A percentile compares a stretch with the other conserved stretches of the same genome.
These are phyloP conservation scores for Sonneratia caseolaris DNA, from an alignment of 345 rosid genomes.

Conservation along the genomic window DNA sequence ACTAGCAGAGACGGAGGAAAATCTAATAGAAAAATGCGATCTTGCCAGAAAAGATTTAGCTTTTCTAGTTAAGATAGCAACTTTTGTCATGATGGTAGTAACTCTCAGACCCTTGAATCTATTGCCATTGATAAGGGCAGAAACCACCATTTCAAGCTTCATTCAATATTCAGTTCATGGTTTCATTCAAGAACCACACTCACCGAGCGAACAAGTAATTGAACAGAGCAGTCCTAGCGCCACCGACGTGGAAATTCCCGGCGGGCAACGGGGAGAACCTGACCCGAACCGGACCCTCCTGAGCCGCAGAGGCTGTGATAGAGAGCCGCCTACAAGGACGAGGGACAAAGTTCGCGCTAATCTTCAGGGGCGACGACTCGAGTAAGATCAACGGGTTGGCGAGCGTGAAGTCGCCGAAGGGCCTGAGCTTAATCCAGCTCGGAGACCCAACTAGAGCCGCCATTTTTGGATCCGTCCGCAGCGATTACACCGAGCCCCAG, in stretches of 20 bases:
- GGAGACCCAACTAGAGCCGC: slow-evolving; percentile 35
- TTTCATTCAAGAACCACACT: not conserved
- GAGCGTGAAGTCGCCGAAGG: slow-evolving; percentile 31
- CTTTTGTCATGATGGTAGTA: too few relatives aligned
- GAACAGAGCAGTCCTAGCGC: slow-evolving; percentile 96
- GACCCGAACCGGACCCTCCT: slow-evolving; percentile 45
- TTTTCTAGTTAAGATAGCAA: not conserved
- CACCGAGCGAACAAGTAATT: slow-evolving; percentile 90
- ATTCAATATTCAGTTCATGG: not conserved
- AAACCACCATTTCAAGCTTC: not conserved
- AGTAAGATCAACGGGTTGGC: slow-evolving; percentile 16
- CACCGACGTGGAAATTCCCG: slow-evolving; percentile 92
- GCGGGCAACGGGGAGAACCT: slow-evolving; percentile 98
- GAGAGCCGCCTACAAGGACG: slow-evolving; percentile 19
- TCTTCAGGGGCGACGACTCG: slow-evolving; percentile 5
- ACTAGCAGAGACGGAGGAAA: not conserved
- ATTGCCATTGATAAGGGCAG: too few relatives aligned
- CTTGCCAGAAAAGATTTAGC: not conserved
- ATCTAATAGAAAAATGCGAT: not conserved
- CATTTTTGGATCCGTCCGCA: slow-evolving; percentile 19
- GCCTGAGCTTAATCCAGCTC: slow-evolving; percentile 47
- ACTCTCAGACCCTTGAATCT: too few relatives aligned
- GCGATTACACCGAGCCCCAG: not conserved
- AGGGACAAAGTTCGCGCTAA: not conserved
- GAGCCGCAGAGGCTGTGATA: slow-evolving; percentile 22